Evolutionary conservation across 1,139 yeast genomes (phyloP), one percentile per base, ranked within the genome.

Genomic region (Suhomyces chickasaworum): DNA sequence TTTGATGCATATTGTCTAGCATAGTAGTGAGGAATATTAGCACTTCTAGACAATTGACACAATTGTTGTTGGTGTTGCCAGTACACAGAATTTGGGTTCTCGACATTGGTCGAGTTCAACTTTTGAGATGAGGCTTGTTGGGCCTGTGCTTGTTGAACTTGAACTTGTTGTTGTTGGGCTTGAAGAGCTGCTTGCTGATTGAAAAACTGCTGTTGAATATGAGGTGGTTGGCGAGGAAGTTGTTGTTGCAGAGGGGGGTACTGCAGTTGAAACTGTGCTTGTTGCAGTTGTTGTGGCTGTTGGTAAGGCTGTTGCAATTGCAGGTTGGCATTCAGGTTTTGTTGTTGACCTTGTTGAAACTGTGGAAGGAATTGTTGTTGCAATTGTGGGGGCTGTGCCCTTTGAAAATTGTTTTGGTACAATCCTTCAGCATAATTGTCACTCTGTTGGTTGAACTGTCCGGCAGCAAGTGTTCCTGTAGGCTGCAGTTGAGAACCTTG

Each of bases 61-160:
- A 93, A 76, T 63, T 86, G 95, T 47, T 80, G 72, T 69, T 93
- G 99, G 59, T 90, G 90, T 63, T 86, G 89, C 97, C 97, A 90
- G 61, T 82, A 82, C 5, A 80, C 68, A 13, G 89, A 77, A 45
- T 73, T 71, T 16, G 83, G 66, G 60, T 71, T 66, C 54, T 82
- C 67, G 59, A 80, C 71, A 61, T 77, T 63, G 53, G 68, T 68
- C 50, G 66, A 54, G 57, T 49, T 69, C 55, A 61, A 56, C 48
- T 56, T 60, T 37, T 59, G 55, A 10, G 57, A 41, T 12, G 55
- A 50, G 2, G 44, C 50, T 13, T 47, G 51, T 25, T 42, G 50
- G 17, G 46, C 53, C 15, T 44, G 53, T 5, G 44, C 50, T 27
- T 41, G 51, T 15, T 41, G 46, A 4, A 38, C 40, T 22, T 48